phyloP scores from a whole-genome alignment of 371 early-diverging fungal species.

The Parasitella parasitica region DNA sequence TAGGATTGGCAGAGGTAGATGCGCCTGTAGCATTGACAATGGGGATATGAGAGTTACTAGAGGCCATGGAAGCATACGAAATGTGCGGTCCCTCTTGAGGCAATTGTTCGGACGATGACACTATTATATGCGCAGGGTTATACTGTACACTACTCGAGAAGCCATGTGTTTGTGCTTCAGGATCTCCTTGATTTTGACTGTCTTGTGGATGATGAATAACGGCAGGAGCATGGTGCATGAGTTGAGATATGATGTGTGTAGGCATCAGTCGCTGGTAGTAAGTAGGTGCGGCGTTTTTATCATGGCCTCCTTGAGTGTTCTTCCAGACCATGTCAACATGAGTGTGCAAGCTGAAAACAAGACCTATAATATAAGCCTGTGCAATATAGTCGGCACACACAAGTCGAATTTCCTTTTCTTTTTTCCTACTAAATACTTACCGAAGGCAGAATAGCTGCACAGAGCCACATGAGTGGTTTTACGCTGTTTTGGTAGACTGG shows the following conservation, averaged over 20 bases:
- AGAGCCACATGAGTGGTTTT: slow-evolving; percentile 86
- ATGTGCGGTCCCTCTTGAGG: slow-evolving; percentile 1
- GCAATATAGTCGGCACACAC: not conserved
- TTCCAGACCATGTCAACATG: slow-evolving; percentile 90
- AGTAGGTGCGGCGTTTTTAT: slow-evolving; percentile 8
- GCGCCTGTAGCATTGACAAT: not conserved
- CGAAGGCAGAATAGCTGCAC: slow-evolving; percentile 81
- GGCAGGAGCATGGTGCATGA: slow-evolving; percentile 22
- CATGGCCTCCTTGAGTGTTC: slow-evolving; percentile 29
- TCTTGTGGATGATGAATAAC: slow-evolving; percentile 6
- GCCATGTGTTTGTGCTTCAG: not conserved
- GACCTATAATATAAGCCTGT: slow-evolving; percentile 85
- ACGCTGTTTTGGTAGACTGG: slow-evolving; percentile 81
- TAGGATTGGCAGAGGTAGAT: not conserved
- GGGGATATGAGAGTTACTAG: not conserved
- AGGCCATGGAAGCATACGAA: slow-evolving; percentile 7
- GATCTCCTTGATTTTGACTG: not conserved
- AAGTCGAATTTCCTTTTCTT: too few relatives aligned
- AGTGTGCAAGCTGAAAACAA: slow-evolving; percentile 92
- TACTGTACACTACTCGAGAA: not conserved
- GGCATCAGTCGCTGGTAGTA: slow-evolving; percentile 42
- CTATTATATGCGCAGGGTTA: slow-evolving; percentile 35
- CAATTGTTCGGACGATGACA: slow-evolving; percentile 15
- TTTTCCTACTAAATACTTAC: too few relatives aligned
- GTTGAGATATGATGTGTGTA: slow-evolving; percentile 44